Percentiles rank a stretch among this genome's conserved stretches.
Conservation (phyloP, 345 rosid species). For the Gossypioides kirkii region DNA sequence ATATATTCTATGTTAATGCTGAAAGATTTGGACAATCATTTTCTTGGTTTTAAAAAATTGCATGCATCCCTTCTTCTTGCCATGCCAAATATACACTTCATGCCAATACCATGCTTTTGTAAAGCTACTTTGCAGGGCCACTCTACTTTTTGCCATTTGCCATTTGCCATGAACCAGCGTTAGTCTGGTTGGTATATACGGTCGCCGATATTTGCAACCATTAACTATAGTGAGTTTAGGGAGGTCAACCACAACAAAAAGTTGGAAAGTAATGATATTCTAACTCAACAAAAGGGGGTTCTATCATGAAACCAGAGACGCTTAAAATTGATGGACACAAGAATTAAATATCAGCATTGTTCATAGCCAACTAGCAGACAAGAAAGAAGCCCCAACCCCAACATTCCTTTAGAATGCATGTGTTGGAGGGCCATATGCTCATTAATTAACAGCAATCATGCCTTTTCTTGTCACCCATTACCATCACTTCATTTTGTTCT, state of each 20-base stretch:
- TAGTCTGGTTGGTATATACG: too few relatives aligned
- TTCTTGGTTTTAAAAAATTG: not conserved
- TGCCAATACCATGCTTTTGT: not conserved
- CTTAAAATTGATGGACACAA: not conserved
- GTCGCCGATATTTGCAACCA: not conserved
- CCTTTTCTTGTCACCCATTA: not conserved
- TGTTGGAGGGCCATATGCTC: constrained; percentile 7
- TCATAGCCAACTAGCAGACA: constrained; percentile 5
- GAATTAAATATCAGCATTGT: not conserved
- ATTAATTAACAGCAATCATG: constrained; percentile 8
- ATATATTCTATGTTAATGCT: not conserved
- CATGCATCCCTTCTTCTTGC: not conserved
- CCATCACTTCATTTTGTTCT: not conserved
- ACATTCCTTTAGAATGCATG: constrained; percentile 12
- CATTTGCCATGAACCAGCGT: not conserved
- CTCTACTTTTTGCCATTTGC: not conserved
- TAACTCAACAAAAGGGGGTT: not conserved
- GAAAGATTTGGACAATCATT: not conserved
- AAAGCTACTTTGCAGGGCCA: not conserved
- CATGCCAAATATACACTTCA: constrained; percentile 2
- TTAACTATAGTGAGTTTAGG: not conserved
- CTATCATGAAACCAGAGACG: not conserved
- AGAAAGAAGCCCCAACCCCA: not conserved
- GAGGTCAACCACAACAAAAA: not conserved
- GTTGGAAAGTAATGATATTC: not conserved